A percentile compares a stretch with the other conserved stretches of the same genome.
These are phyloP conservation scores for Backusella liffmaniae DNA, from an alignment of 192 early-diverging fungal genomes.

Conservation along the genomic window DNA sequence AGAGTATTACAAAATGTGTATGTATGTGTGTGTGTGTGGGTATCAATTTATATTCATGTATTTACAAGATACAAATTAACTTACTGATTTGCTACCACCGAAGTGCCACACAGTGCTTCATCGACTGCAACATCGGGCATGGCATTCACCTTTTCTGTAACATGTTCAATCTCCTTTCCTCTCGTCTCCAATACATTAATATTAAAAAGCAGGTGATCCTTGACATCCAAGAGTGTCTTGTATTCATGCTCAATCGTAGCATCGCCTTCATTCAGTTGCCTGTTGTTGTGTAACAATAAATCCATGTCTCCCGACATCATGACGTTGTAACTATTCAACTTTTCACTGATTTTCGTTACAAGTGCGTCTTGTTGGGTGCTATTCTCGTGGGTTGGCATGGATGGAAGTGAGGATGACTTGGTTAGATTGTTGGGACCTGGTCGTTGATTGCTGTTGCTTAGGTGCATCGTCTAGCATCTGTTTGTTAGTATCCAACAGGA, in stretches of 20 bases:
- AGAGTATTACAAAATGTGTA: no score
- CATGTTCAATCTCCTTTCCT: constrained; percentile 53
- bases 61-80: background rate
- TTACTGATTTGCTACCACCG: constrained; percentile 70
- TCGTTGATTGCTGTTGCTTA: background rate
- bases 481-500: background rate
- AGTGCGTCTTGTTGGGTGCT: constrained; percentile 51
- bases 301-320: constrained; percentile 62
- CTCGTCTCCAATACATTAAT: constrained; percentile 63
- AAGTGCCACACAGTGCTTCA: constrained; percentile 54
- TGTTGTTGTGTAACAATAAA: constrained; percentile 61
- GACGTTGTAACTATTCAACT: constrained; percentile 54
- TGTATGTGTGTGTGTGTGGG: no score
- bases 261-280: constrained; percentile 71
- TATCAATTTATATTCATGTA: no score
- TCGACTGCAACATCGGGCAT: constrained; percentile 66
- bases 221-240: constrained; percentile 50
- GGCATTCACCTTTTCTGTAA: constrained; percentile 43
- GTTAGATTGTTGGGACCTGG: background rate
- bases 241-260: constrained; percentile 59
- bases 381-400: background rate
- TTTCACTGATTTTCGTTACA: constrained; percentile 56
- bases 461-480: background rate
- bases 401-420: constrained; percentile 1
- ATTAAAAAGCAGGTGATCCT: constrained; percentile 63